Percentiles rank a stretch among this genome's conserved stretches.
Conservation (phyloP, 164 flowering plant species). For the Dillenia suffruticosa region DNA sequence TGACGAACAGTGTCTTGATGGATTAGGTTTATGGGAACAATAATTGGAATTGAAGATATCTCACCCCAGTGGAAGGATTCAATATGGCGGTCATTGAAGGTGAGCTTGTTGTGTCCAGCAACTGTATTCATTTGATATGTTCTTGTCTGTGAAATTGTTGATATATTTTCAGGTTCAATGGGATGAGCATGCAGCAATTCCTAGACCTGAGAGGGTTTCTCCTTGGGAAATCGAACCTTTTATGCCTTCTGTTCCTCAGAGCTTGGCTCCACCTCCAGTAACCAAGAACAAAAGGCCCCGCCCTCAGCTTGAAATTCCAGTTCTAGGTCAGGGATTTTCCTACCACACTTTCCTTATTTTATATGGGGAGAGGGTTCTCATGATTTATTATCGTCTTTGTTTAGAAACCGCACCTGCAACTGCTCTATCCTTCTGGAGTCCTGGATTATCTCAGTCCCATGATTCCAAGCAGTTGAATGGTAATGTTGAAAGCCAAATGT, state of each 20-base stretch:
- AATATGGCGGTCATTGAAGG: conserved; percentile 72
- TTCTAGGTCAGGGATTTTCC: conserved; percentile 28
- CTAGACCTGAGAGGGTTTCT: conserved; percentile 81
- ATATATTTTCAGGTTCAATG: conserved; percentile 63
- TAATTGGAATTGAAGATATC: conserved; percentile 56
- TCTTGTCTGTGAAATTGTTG: neutral
- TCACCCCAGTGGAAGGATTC: conserved; percentile 71
- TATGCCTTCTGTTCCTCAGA: conserved; percentile 38
- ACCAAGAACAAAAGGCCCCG: conserved; percentile 63
- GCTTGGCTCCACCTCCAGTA: conserved; percentile 24
- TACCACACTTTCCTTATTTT: neutral
- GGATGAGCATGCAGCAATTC: conserved; percentile 80
- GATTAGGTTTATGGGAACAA: conserved; percentile 66
- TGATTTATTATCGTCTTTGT: neutral
- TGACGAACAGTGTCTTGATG: neutral
- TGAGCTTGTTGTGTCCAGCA: conserved; percentile 10
- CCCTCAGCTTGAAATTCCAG: conserved; percentile 38
- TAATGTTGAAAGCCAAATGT: conserved; percentile 28
- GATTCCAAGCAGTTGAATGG: conserved; percentile 29
- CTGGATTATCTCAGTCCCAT: conserved; percentile 32
- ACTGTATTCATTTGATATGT: neutral
- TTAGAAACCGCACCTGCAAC: conserved; percentile 31
- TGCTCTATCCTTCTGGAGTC: conserved; percentile 43
- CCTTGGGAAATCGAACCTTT: conserved; percentile 93
- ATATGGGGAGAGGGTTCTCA: neutral